Percentiles rank a stretch among this genome's conserved stretches.
Evolutionary conservation across 441 rosid species (phyloP).

Genomic region (Populus trichocarpa): DNA sequence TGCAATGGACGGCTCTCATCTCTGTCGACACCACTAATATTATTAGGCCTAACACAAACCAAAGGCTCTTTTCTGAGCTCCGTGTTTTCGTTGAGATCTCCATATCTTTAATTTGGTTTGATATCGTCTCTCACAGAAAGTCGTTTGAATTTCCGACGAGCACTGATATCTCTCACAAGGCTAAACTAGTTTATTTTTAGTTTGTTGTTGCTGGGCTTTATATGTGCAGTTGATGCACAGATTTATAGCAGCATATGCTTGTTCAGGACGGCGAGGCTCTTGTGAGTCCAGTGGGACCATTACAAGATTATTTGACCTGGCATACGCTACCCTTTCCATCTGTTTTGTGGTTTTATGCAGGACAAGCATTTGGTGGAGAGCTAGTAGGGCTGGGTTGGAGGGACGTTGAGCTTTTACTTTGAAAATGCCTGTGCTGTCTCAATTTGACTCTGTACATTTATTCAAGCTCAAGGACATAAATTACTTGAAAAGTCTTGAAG

Average conservation of each 20-base stretch:
- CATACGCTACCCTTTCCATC: neutral
- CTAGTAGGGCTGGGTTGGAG: neutral
- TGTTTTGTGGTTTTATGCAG: neutral
- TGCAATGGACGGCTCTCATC: constrained; percentile 35
- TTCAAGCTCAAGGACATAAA: neutral
- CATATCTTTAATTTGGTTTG: neutral
- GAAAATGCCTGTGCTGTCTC: constrained; percentile 18
- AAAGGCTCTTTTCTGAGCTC: constrained; percentile 20
- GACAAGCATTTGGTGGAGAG: neutral
- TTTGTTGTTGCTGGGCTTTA: neutral
- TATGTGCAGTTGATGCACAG: neutral
- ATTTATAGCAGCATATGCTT: constrained; percentile 14
- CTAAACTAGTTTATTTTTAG: neutral
- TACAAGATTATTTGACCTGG: constrained; percentile 26
- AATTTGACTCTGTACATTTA: constrained; percentile 30
- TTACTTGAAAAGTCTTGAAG: neutral
- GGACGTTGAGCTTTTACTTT: neutral
- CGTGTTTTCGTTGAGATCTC: neutral
- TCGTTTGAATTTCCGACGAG: neutral
- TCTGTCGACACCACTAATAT: constrained; percentile 30
- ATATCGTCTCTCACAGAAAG: neutral
- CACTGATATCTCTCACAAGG: neutral
- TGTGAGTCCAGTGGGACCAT: constrained; percentile 15
- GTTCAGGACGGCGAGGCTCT: constrained; percentile 24
- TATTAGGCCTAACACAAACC: constrained; percentile 27